Evolutionary conservation across 768 basidiomycete genomes (phyloP).

Genomic region (Podaxis carcinomalis): DNA sequence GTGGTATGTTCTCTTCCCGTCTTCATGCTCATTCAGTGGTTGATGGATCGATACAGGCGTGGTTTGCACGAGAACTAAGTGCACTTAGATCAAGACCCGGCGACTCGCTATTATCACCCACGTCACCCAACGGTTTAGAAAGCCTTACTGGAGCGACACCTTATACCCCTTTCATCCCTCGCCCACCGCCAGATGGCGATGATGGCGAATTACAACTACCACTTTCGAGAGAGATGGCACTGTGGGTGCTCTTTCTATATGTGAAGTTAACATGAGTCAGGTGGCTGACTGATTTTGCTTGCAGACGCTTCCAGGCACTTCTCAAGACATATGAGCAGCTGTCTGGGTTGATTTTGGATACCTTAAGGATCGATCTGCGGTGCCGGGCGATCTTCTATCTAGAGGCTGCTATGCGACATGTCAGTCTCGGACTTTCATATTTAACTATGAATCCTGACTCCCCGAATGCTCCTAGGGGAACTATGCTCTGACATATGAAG

Average conservation of each 20-base stretch:
- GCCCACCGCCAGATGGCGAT: slow-evolving; percentile 29
- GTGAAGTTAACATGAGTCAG: not conserved
- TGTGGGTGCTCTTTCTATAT: slow-evolving; percentile 48
- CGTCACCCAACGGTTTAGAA: slow-evolving; percentile 46
- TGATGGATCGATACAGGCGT: slow-evolving; percentile 45
- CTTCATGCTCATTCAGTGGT: not conserved
- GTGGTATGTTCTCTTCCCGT: slow-evolving; percentile 51
- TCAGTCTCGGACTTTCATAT: slow-evolving; percentile 28
- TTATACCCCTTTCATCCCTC: slow-evolving; percentile 44
- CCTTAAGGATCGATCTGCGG: slow-evolving; percentile 83
- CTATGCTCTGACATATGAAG: slow-evolving; percentile 77
- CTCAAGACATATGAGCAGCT: slow-evolving; percentile 89
- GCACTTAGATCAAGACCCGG: slow-evolving; percentile 61
- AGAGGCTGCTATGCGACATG: slow-evolving; percentile 73
- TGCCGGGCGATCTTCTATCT: slow-evolving; percentile 81
- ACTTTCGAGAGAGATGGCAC: slow-evolving; percentile 81
- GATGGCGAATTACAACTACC: slow-evolving; percentile 62
- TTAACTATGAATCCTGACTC: slow-evolving; percentile 5
- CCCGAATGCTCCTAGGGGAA: slow-evolving; percentile 55
- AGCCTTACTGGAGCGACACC: slow-evolving; percentile 45
- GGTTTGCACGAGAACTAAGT: slow-evolving; percentile 77
- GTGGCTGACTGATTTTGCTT: not conserved
- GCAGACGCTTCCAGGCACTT: slow-evolving; percentile 87
- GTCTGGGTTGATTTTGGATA: slow-evolving; percentile 80
- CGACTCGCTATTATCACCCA: slow-evolving; percentile 43